Conservation (phyloP, 768 basidiomycete species). For the Lactifluus echinatus region DNA sequence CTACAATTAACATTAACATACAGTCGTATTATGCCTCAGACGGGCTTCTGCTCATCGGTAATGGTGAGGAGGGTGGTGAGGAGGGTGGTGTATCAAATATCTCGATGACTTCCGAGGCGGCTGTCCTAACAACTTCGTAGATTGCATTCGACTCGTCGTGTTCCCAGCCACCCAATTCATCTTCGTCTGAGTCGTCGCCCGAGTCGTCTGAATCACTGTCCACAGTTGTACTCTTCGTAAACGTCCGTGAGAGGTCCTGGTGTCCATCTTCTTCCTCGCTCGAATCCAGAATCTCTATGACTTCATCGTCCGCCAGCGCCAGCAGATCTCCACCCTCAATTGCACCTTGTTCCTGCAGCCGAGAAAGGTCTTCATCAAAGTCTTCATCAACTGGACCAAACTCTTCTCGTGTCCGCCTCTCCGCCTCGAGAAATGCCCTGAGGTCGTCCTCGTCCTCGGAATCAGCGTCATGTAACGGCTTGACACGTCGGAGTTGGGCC, state of each 20-base stretch:
- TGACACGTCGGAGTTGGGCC: constrained; percentile 25
- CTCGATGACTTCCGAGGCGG: constrained; percentile 23
- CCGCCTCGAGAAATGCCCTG: constrained; percentile 57
- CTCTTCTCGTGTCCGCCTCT: constrained; percentile 41
- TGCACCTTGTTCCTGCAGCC: constrained; percentile 24
- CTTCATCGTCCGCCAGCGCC: constrained; percentile 20
- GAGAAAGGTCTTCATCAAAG: constrained; percentile 21
- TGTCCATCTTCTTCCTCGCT: constrained; percentile 18
- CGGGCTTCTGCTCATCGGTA: background rate
- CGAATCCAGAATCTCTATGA: constrained; percentile 10
- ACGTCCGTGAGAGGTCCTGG: background rate
- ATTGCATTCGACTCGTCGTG: constrained; percentile 36
- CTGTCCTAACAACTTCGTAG: constrained; percentile 23
- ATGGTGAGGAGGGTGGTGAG: constrained; percentile 14
- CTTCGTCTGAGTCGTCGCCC: background rate
- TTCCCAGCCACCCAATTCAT: constrained; percentile 36
- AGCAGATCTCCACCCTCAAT: constrained; percentile 21
- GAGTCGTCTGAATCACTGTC: constrained; percentile 30
- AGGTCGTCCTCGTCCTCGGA: constrained; percentile 55
- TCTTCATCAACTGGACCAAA: constrained; percentile 41
- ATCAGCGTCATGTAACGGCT: constrained; percentile 38
- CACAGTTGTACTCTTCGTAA: background rate
- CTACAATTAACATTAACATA: background rate
- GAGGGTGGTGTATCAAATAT: constrained; percentile 28
- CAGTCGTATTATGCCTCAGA: background rate